Base-by-base conservation (phyloP, 2,329 filamentous ascomycete genomes). In the Lecanicillium sp. region DNA sequence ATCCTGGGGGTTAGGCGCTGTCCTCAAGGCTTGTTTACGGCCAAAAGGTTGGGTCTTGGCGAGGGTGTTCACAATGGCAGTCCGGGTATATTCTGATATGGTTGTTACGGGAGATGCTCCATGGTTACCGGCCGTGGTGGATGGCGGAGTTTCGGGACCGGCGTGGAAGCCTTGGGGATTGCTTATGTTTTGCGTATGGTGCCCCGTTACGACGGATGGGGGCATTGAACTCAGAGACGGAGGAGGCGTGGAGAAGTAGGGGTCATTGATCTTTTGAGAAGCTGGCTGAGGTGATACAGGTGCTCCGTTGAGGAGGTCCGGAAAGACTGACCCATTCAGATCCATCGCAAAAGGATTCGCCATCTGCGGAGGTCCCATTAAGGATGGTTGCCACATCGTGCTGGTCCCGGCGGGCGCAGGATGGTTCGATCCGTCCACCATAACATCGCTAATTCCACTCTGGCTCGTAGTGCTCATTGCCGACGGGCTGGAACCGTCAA, bases 391-490 rank as follows among this genome's bases (percentile, higher is more conserved):
- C 80, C 83, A 87, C 66, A 84, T 78, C 36, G 75, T 72, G 48
- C 70, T 67, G 35, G 71, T 66, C 38, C 61, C 65, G 44, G 64
- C 66, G 41, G 70, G 63, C 28, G 72, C 67, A 29, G 73, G 70
- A 48, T 81, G 78, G 58, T 80, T 83, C 28, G 77, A 78, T 43
- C 85, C 86, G 59, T 95, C 88, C 42, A 92, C 70, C 82, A 95
- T 88, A 43, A 88, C 79, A 57, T 96, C 92, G 61, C 86, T 94
- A 59, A 89, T 85, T 36, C 83, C 85, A 57, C 85, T 90, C 55
- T 94, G 89, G 62, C 89, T 96, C 43, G 85, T 86, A 31, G 86
- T 94, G 65, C 90, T 96, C 59, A 96, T 90, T 33, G 88, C 88
- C 8, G 92, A 96, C 13, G 92, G 92, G 12, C 92, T 96, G 9